phyloP scores from a whole-genome alignment of 345 rosid species.

The Camelina hispida region DNA sequence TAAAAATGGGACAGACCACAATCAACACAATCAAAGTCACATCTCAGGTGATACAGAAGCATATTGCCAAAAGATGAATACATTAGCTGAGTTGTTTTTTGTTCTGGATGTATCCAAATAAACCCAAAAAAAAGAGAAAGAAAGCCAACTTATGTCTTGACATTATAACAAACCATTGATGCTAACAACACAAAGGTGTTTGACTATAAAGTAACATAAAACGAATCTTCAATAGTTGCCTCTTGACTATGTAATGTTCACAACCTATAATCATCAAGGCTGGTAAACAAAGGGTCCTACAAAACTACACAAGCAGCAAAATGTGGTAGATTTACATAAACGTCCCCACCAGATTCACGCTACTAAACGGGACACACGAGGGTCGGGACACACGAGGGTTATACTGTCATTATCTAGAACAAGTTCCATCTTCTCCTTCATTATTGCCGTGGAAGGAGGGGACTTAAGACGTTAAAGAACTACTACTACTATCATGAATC shows the following conservation, averaged over 20 bases:
- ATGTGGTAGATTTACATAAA: conserved; percentile 39
- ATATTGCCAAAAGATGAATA: conserved; percentile 23
- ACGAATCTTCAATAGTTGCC: conserved; percentile 23
- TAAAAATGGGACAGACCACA: background rate
- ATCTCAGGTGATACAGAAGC: conserved; percentile 19
- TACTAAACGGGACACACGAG: conserved; percentile 30
- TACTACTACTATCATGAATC: conserved; percentile 23
- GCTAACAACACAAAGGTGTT: conserved; percentile 31
- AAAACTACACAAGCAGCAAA: conserved; percentile 37
- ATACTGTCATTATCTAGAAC: conserved; percentile 42
- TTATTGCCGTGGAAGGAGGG: conserved; percentile 65
- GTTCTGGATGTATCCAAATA: conserved; percentile 15
- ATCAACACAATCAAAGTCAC: conserved; percentile 23
- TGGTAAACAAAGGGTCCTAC: conserved; percentile 44
- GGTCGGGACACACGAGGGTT: conserved; percentile 46
- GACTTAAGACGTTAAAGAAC: conserved; percentile 35
- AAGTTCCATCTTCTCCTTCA: conserved; percentile 48
- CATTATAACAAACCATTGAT: conserved; percentile 15
- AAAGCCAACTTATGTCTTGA: conserved; percentile 23
- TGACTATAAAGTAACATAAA: conserved; percentile 37
- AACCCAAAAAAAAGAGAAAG: background rate
- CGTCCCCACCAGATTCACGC: conserved; percentile 38
- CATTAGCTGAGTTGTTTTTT: background rate
- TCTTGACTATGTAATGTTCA: conserved; percentile 42
- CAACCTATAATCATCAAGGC: conserved; percentile 40